Conservation (phyloP, 345 rosid species). For the Gossypium bickii region DNA sequence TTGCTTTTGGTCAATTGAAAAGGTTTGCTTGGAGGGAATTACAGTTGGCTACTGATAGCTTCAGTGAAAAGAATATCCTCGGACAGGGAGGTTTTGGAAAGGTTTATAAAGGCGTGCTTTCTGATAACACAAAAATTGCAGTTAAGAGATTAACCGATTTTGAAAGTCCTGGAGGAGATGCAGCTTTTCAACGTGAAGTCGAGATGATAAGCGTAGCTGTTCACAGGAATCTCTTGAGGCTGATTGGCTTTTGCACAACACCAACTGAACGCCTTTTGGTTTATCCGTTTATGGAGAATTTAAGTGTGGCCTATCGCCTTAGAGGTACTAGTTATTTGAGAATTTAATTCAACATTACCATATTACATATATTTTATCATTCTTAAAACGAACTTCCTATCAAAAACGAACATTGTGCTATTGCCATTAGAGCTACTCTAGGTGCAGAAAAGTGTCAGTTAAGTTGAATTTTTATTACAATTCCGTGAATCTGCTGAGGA, state of each 20-base stretch:
- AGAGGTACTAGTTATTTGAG: conserved; percentile 50
- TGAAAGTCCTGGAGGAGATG: conserved; percentile 91
- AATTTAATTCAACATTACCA: neutral
- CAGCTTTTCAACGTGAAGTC: conserved; percentile 92
- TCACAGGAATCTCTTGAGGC: conserved; percentile 74
- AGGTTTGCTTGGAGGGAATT: conserved; percentile 93
- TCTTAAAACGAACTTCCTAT: no score
- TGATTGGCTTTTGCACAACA: conserved; percentile 93
- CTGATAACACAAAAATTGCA: conserved; percentile 73
- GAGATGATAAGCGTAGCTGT: conserved; percentile 99
- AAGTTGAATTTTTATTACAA: no score
- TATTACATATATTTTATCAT: neutral
- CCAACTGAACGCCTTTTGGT: conserved; percentile 88
- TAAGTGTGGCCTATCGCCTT: conserved; percentile 81
- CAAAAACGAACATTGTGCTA: no score
- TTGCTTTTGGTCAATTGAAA: conserved; percentile 90
- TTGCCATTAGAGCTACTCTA: no score
- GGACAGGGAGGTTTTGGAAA: conserved; percentile 98
- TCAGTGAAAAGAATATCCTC: conserved; percentile 78
- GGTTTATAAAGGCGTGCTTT: conserved; percentile 85
- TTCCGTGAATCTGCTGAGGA: no score
- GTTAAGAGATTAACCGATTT: conserved; percentile 91
- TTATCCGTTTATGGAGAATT: conserved; percentile 90
- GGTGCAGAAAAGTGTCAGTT: no score
- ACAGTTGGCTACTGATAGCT: conserved; percentile 81